These are phyloP conservation scores for Psilocybe tampanensis DNA, from an alignment of 768 basidiomycete genomes.

Conservation along the genomic window DNA sequence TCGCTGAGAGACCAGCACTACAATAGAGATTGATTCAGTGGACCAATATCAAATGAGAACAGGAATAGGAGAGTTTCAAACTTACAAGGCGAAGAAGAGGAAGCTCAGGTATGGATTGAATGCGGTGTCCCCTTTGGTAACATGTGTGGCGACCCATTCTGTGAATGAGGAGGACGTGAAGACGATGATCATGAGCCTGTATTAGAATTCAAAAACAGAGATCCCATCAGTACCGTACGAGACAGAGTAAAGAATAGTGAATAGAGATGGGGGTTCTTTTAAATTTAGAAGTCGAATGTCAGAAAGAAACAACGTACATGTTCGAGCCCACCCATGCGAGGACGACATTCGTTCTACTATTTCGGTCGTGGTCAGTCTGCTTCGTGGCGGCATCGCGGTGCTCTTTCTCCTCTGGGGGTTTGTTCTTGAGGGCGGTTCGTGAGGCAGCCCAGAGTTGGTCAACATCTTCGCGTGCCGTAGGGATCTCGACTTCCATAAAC, in stretches of 20 bases:
- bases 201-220: slow-evolving; percentile 8
- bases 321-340: slow-evolving; percentile 85
- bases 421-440: slow-evolving; percentile 65
- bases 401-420: slow-evolving; percentile 73
- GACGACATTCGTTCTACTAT: slow-evolving; percentile 83
- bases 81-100: slow-evolving; percentile 67
- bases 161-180: slow-evolving; percentile 81
- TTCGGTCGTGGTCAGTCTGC: slow-evolving; percentile 85
- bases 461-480: slow-evolving; percentile 82
- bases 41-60: slow-evolving; percentile 8
- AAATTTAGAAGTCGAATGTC: neutral
- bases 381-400: slow-evolving; percentile 88
- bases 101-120: slow-evolving; percentile 92
- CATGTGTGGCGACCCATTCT: slow-evolving; percentile 66
- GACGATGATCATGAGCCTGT: slow-evolving; percentile 67
- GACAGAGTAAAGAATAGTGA: neutral
- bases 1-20: slow-evolving; percentile 77
- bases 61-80: slow-evolving; percentile 12
- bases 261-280: neutral
- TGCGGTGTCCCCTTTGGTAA: slow-evolving; percentile 49
- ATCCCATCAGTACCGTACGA: slow-evolving; percentile 4
- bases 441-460: slow-evolving; percentile 87
- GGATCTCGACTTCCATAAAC: slow-evolving; percentile 83
- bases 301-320: slow-evolving; percentile 47
- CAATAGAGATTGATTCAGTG: slow-evolving; percentile 11